These are phyloP conservation scores for Paraphysoderma sedebokerense DNA, from an alignment of 371 early-diverging fungal genomes.

Conservation along the genomic window DNA sequence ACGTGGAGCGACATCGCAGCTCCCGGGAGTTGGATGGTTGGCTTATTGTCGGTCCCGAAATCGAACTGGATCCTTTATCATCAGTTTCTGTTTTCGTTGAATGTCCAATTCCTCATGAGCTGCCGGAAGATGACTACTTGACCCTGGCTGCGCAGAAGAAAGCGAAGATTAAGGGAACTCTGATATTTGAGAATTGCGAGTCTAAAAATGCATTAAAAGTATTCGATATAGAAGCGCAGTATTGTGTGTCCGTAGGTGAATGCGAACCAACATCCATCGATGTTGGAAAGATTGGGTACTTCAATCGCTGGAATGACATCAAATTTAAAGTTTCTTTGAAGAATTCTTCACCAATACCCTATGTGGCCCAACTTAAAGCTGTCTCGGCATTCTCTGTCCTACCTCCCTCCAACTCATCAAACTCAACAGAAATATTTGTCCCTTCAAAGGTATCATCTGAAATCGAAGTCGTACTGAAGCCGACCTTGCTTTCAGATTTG, in stretches of 20 bases:
- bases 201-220: slow-evolving; percentile 32
- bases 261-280: slow-evolving; percentile 34
- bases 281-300: slow-evolving; percentile 58
- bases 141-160: slow-evolving; percentile 31
- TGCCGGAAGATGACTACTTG: slow-evolving; percentile 20
- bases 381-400: too few relatives aligned
- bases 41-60: slow-evolving; percentile 13
- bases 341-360: too few relatives aligned
- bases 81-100: slow-evolving; percentile 35
- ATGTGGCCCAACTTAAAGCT: too few relatives aligned
- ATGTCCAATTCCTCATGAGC: slow-evolving; percentile 32
- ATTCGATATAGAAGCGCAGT: slow-evolving; percentile 33
- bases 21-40: slow-evolving; percentile 8
- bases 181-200: slow-evolving; percentile 36
- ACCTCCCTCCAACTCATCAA: too few relatives aligned
- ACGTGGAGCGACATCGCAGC: not conserved
- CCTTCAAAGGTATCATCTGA: not conserved
- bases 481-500: not conserved
- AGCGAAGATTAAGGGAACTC: slow-evolving; percentile 29
- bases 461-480: not conserved
- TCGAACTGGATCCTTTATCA: slow-evolving; percentile 30
- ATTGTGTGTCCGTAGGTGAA: slow-evolving; percentile 41
- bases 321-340: slow-evolving; percentile 35
- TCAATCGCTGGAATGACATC: slow-evolving; percentile 47
- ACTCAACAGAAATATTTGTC: too few relatives aligned